Evolutionary conservation across 208 protist species (phyloP), one percentile per base, ranked within the genome.

Genomic region (Eutreptiella sp.): DNA sequence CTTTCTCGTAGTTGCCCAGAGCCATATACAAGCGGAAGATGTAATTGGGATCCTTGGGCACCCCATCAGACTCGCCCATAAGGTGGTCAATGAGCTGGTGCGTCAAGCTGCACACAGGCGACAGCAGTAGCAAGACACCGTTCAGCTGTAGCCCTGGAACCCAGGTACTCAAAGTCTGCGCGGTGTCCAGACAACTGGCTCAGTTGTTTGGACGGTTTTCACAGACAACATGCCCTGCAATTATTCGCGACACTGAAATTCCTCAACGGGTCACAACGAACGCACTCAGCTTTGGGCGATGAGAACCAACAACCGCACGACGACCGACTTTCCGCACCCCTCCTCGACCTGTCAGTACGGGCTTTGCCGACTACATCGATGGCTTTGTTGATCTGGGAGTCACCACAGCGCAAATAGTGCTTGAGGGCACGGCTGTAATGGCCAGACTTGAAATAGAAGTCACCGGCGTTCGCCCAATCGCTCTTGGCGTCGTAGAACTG

Each of bases 11-110:
- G 74, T 92, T 94, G 39, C 91, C 90, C 23, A 97, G 77, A 4
- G 90, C 88, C 75, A 98, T 90, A 69, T 96, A 96, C 29, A 98
- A 80, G 55, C 87, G 83, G 74, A 96, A 97, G 58, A 97, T 94
- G 72, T 97, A 95, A n/a, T 91, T 87, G 0, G 89, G 89, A 59
- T 97, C 88, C 79, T 96, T 97, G 27, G 91, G 88, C 36, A 93
- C 77, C 24, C 86, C 88, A 65, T 96, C 92, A 0, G 72, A 77
- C 54, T 95, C 87, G 19, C 92, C 92, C 87, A 96, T 95, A 27
- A 98, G 83, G 63, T 85, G 96, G 72, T 96, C 93, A 63, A 97
- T 90, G 46, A 97, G 82, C 64, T 69, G 79, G 73, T 88, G 87
- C 32, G 87, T 95, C n/a, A 98, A 70, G n/a, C n/a, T n/a, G n/a